Conservation (phyloP, 164 flowering plant genomes). For the Vitis cinerea region DNA sequence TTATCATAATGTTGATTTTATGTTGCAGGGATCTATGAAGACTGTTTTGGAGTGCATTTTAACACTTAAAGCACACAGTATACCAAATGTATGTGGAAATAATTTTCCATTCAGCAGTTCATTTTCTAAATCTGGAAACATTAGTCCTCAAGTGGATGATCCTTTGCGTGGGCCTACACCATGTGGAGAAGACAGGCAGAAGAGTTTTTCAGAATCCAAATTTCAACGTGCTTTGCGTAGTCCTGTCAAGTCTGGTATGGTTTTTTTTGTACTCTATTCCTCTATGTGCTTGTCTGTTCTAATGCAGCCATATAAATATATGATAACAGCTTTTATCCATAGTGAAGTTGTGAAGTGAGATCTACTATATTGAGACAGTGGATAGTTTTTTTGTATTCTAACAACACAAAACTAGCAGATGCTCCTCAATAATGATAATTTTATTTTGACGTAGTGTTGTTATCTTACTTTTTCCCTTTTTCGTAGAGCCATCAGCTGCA, state of each 20-base stretch:
- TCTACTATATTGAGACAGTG: too few relatives aligned
- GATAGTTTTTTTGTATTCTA: too few relatives aligned
- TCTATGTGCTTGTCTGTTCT: background rate
- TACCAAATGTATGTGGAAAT: slow-evolving; percentile 16
- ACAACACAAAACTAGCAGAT: too few relatives aligned
- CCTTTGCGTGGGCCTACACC: slow-evolving; percentile 6
- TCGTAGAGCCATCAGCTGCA: slow-evolving; percentile 39
- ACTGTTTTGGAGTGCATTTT: slow-evolving; percentile 38
- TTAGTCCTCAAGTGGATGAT: background rate
- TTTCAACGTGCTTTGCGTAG: slow-evolving; percentile 34
- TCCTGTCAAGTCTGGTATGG: slow-evolving; percentile 40
- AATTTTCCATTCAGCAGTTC: slow-evolving; percentile 4
- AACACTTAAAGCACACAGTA: slow-evolving; percentile 27
- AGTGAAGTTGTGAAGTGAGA: too few relatives aligned
- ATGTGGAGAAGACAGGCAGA: slow-evolving; percentile 36
- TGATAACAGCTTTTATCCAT: too few relatives aligned
- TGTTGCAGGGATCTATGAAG: slow-evolving; percentile 47
- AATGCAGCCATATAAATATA: too few relatives aligned
- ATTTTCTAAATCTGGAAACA: slow-evolving; percentile 9
- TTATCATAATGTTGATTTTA: background rate
- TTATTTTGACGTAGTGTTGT: background rate
- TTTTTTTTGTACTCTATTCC: background rate
- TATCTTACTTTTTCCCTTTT: background rate
- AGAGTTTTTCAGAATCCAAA: slow-evolving; percentile 28
- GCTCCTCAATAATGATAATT: too few relatives aligned